phyloP scores from a whole-genome alignment of 371 early-diverging fungal genomes.

The Dichotomocladium elegans region DNA sequence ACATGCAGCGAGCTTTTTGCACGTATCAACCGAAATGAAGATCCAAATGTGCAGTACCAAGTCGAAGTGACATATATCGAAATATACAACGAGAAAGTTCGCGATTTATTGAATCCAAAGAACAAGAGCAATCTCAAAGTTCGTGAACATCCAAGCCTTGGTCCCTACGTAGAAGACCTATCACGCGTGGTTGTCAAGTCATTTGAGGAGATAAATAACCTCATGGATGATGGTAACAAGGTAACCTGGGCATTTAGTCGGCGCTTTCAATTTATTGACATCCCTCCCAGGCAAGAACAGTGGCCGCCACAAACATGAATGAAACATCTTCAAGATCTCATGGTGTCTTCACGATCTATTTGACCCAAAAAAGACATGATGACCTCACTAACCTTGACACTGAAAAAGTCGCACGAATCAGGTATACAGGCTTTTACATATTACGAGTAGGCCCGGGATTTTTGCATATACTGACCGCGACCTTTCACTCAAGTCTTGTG shows the following conservation, averaged over 20 bases:
- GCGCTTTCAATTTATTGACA: background rate
- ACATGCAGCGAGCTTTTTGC: conserved; percentile 77
- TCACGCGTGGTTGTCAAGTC: conserved; percentile 80
- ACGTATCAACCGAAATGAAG: conserved; percentile 47
- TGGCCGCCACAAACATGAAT: conserved; percentile 97
- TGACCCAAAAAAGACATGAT: conserved; percentile 68
- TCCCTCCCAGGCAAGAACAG: conserved; percentile 66
- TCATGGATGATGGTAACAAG: conserved; percentile 90
- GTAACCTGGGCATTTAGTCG: conserved; percentile 26
- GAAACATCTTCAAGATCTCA: conserved; percentile 92
- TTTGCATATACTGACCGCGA: too few relatives aligned
- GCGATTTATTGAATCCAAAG: conserved; percentile 86
- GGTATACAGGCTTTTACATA: too few relatives aligned
- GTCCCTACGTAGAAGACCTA: conserved; percentile 91
- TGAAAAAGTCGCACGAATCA: conserved; percentile 76
- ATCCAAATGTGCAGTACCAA: conserved; percentile 52
- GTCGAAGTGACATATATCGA: conserved; percentile 88
- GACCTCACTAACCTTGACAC: conserved; percentile 58
- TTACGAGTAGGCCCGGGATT: too few relatives aligned
- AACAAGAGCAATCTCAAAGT: conserved; percentile 79
- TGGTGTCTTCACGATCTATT: conserved; percentile 87
- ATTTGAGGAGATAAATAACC: conserved; percentile 69
- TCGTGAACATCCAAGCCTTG: conserved; percentile 85
- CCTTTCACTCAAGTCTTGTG: conserved; percentile 50
- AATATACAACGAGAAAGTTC: conserved; percentile 85